A percentile compares a stretch with the other conserved stretches of the same genome.
These are phyloP conservation scores for Metschnikowia bowlesiae DNA, from an alignment of 805 yeast species.

Conservation along the genomic window DNA sequence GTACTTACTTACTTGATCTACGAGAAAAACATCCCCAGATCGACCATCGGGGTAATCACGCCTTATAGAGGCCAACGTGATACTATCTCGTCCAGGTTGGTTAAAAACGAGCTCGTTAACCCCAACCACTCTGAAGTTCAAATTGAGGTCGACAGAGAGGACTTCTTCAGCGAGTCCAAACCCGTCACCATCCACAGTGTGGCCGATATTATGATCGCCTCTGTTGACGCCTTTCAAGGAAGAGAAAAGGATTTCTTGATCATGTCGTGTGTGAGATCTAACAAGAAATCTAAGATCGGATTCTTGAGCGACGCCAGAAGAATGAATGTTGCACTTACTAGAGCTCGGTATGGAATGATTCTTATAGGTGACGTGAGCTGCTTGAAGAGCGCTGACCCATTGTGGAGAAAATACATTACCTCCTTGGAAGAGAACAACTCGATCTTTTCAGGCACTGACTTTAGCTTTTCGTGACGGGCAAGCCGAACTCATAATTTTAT, in stretches of 20 bases:
- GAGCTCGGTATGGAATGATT: slow-evolving; percentile 79
- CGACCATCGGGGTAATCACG: slow-evolving; percentile 58
- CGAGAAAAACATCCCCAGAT: slow-evolving; percentile 47
- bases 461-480: slow-evolving; percentile 3
- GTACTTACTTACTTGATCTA: slow-evolving; percentile 47
- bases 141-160: slow-evolving; percentile 59
- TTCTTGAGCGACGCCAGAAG: slow-evolving; percentile 83
- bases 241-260: slow-evolving; percentile 51
- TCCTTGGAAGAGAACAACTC: slow-evolving; percentile 12
- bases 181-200: slow-evolving; percentile 48
- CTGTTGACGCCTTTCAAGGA: slow-evolving; percentile 56
- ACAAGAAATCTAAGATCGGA: slow-evolving; percentile 70
- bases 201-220: slow-evolving; percentile 40
- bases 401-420: slow-evolving; percentile 17
- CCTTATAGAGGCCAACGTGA: slow-evolving; percentile 78
- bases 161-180: slow-evolving; percentile 42
- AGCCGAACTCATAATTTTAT: neutral
- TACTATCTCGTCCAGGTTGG: slow-evolving; percentile 47
- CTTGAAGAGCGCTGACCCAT: slow-evolving; percentile 9
- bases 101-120: slow-evolving; percentile 50
- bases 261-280: slow-evolving; percentile 58
- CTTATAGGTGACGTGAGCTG: slow-evolving; percentile 16
- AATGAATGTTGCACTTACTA: slow-evolving; percentile 81
- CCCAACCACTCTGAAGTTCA: slow-evolving; percentile 46
- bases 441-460: slow-evolving; percentile 6